Evolutionary conservation across 495 filamentous ascomycete genomes (phyloP).

Genomic region (Articulospora tetracladia): DNA sequence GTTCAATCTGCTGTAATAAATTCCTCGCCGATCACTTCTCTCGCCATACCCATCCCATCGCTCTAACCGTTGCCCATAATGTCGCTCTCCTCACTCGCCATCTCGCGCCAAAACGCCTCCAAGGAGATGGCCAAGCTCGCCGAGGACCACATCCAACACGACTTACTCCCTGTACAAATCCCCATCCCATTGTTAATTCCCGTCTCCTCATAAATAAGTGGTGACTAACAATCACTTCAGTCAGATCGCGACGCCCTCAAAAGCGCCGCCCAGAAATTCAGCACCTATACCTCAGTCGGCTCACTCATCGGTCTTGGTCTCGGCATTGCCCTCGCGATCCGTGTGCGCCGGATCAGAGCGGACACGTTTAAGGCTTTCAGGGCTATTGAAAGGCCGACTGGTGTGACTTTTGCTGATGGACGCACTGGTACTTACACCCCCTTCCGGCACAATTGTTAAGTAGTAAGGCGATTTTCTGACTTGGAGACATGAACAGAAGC

Average conservation of each 20-base stretch:
- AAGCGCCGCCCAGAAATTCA: conserved; percentile 47
- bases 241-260: conserved; percentile 56
- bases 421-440: conserved; percentile 42
- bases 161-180: conserved; percentile 22
- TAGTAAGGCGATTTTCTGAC: not conserved
- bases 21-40: too few species aligned
- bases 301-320: conserved; percentile 56
- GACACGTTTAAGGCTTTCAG: conserved; percentile 57
- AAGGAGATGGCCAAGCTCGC: conserved; percentile 54
- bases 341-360: conserved; percentile 48
- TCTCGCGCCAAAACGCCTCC: conserved; percentile 48
- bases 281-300: conserved; percentile 51
- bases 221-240: conserved; percentile 35
- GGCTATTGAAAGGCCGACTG: conserved; percentile 52
- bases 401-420: conserved; percentile 59
- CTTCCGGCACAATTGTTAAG: not conserved
- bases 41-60: too few species aligned
- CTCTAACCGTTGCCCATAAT: too few species aligned
- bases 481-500: conserved; percentile 43
- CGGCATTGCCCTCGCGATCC: conserved; percentile 52
- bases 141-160: conserved; percentile 60
- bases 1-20: too few species aligned
- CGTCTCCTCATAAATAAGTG: not conserved
- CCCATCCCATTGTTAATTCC: not conserved
- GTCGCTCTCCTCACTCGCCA: conserved; percentile 49